Evolutionary conservation across 1,284 basidiomycete species (phyloP).

Genomic region (Amylostereum chailletii): DNA sequence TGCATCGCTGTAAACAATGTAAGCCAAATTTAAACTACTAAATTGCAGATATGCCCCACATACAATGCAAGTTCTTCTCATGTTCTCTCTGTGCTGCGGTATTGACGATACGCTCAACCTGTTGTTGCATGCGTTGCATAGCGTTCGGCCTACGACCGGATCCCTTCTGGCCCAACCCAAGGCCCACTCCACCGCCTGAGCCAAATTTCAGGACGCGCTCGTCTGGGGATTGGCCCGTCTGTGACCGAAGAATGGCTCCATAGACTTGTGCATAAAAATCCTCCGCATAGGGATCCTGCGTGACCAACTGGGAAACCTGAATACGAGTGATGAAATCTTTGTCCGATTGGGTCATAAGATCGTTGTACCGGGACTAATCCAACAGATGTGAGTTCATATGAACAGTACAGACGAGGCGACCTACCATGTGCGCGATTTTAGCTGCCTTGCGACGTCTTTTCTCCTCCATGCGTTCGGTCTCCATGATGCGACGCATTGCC

Average conservation of each 20-base stretch:
- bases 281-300: slow-evolving; percentile 92
- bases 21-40: neutral
- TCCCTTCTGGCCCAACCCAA: slow-evolving; percentile 63
- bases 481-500: slow-evolving; percentile 80
- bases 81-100: slow-evolving; percentile 83
- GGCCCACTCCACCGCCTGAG: slow-evolving; percentile 71
- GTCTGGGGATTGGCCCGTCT: slow-evolving; percentile 61
- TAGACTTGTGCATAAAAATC: slow-evolving; percentile 99
- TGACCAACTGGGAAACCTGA: slow-evolving; percentile 95
- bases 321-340: slow-evolving; percentile 99
- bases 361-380: slow-evolving; percentile 87
- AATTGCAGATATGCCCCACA: slow-evolving; percentile 15
- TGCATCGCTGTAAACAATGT: slow-evolving; percentile 43
- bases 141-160: slow-evolving; percentile 78
- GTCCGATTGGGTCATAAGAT: slow-evolving; percentile 97
- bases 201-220: slow-evolving; percentile 80
- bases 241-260: slow-evolving; percentile 72
- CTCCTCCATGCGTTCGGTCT: slow-evolving; percentile 81
- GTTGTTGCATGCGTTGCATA: slow-evolving; percentile 95
- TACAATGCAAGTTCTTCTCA: slow-evolving; percentile 68
- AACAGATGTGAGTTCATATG: slow-evolving; percentile 8
- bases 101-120: slow-evolving; percentile 94
- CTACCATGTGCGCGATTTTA: slow-evolving; percentile 82
- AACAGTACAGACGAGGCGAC: slow-evolving; percentile 10
- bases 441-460: slow-evolving; percentile 70